A percentile compares a stretch with the other conserved stretches of the same genome.
These are phyloP conservation scores for Symmetrospora coprosmae DNA, from an alignment of 768 basidiomycete genomes.

Conservation along the genomic window DNA sequence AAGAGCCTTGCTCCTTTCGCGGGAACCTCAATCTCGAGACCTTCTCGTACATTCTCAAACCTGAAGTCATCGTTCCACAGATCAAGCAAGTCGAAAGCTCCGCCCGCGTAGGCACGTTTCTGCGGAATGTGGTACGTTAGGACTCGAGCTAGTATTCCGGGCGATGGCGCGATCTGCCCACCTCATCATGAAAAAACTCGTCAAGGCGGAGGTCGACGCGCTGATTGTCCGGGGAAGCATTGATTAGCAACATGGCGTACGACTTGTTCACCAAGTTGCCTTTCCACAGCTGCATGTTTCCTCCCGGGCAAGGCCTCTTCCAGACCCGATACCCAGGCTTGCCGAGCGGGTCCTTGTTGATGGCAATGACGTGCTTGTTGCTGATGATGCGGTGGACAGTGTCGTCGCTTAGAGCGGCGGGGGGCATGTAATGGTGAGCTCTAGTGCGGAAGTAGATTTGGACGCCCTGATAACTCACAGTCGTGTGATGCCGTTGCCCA, in stretches of 20 bases:
- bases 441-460: too few relatives aligned
- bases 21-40: neutral
- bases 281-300: constrained; percentile 37
- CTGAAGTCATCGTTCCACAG: neutral
- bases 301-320: constrained; percentile 35
- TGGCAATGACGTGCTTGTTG: constrained; percentile 39
- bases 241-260: constrained; percentile 37
- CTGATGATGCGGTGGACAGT: constrained; percentile 39
- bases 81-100: neutral
- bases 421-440: too few relatives aligned
- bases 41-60: neutral
- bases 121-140: too few relatives aligned
- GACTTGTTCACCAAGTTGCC: constrained; percentile 37
- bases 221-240: constrained; percentile 36
- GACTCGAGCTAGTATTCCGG: too few relatives aligned
- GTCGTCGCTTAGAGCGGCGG: too few relatives aligned
- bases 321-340: constrained; percentile 37
- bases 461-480: too few relatives aligned
- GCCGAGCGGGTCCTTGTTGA: constrained; percentile 37
- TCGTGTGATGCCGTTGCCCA: constrained; percentile 40
- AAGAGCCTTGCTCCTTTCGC: neutral
- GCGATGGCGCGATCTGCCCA: too few relatives aligned
- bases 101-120: too few relatives aligned
- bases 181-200: constrained; percentile 39
- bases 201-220: constrained; percentile 34